These are phyloP conservation scores for Posidonia oceanica DNA, from an alignment of 116 monocot species.

Conservation along the genomic window DNA sequence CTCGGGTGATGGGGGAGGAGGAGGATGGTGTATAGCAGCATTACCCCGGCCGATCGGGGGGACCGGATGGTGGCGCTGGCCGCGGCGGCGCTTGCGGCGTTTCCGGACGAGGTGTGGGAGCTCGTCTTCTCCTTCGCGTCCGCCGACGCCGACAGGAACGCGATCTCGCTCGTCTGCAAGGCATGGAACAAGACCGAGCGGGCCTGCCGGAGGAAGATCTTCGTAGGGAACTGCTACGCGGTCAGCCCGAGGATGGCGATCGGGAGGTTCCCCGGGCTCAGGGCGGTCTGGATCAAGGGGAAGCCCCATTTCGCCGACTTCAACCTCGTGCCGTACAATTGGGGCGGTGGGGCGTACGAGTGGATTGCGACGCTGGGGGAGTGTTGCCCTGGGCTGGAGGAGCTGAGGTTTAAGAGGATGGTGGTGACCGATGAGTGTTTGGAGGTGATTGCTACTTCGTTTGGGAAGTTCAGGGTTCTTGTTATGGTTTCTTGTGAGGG, in stretches of 20 bases:
- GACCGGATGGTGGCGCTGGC: not conserved
- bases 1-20: not conserved
- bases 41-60: not conserved
- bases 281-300: slow-evolving; percentile 44
- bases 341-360: slow-evolving; percentile 57
- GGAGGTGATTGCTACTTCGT: slow-evolving; percentile 37
- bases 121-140: slow-evolving; percentile 48
- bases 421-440: slow-evolving; percentile 62
- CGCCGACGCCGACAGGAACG: slow-evolving; percentile 40
- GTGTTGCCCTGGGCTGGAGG: slow-evolving; percentile 56
- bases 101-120: slow-evolving; percentile 74
- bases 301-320: slow-evolving; percentile 91
- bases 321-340: slow-evolving; percentile 54
- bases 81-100: slow-evolving; percentile 9
- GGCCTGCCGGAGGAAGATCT: slow-evolving; percentile 28
- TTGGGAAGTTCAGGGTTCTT: slow-evolving; percentile 40
- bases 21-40: not conserved
- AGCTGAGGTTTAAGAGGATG: slow-evolving; percentile 67
- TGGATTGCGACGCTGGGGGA: slow-evolving; percentile 55
- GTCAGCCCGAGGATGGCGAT: slow-evolving; percentile 27
- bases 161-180: slow-evolving; percentile 30
- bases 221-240: slow-evolving; percentile 74
- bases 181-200: slow-evolving; percentile 42
- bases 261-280: slow-evolving; percentile 32
- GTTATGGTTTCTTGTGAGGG: slow-evolving; percentile 53